phyloP scores from a whole-genome alignment of 2,329 filamentous ascomycete species.

The Verticillium zaregamsianum region DNA sequence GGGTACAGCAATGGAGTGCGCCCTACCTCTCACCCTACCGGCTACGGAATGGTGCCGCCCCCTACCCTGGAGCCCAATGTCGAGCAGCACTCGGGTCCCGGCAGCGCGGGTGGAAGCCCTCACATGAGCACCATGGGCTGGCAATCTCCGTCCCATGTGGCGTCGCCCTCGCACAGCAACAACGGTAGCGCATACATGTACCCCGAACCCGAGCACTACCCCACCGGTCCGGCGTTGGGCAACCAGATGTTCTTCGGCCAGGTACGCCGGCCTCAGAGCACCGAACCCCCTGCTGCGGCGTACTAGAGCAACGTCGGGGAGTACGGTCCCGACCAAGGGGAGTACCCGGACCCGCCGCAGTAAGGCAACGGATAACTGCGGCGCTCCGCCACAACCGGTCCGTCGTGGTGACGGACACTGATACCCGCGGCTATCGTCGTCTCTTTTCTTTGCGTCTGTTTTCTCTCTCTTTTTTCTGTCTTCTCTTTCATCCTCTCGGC shows the following conservation, averaged over 20 bases:
- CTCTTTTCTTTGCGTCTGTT: background rate
- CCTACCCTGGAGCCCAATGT: constrained; percentile 81
- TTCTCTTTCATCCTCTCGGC: background rate
- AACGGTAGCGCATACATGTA: constrained; percentile 68
- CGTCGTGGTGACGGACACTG: background rate
- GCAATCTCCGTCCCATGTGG: constrained; percentile 77
- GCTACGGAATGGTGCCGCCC: constrained; percentile 66
- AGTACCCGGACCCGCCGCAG: background rate
- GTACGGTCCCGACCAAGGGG: background rate
- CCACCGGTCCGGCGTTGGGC: constrained; percentile 50
- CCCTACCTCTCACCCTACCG: constrained; percentile 81
- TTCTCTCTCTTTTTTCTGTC: background rate
- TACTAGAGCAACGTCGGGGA: background rate
- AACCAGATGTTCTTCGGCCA: constrained; percentile 69
- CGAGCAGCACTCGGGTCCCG: constrained; percentile 63
- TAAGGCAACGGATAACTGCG: background rate
- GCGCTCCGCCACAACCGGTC: background rate
- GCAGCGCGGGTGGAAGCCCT: constrained; percentile 77
- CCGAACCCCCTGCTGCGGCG: constrained; percentile 52
- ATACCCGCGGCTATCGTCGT: background rate
- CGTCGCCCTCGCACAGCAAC: constrained; percentile 63
- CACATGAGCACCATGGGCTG: constrained; percentile 80
- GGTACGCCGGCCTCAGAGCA: constrained; percentile 70
- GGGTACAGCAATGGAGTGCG: constrained; percentile 54
- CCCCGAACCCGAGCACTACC: constrained; percentile 74